Percentiles rank a stretch among this genome's conserved stretches.
Evolutionary conservation across 2,329 filamentous ascomycete species (phyloP).

Genomic region (Trichoderma semiorbis): DNA sequence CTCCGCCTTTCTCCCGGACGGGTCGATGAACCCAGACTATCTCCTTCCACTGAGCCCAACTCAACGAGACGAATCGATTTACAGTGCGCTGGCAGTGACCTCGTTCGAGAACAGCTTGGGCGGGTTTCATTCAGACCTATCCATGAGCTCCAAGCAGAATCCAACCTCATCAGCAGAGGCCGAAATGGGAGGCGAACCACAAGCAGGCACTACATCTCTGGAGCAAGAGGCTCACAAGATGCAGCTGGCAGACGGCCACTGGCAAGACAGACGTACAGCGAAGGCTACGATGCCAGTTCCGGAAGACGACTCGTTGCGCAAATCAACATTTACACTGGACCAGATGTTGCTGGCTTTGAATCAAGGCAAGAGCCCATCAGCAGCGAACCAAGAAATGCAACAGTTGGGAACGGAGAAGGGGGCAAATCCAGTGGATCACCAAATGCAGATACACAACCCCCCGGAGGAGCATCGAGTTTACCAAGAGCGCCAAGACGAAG

Average conservation of each 20-base stretch:
- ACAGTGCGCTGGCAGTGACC: constrained; percentile 24
- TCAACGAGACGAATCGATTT: constrained; percentile 21
- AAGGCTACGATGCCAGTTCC: not conserved
- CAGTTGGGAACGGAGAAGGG: not conserved
- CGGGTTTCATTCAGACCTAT: constrained; percentile 22
- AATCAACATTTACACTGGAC: constrained; percentile 25
- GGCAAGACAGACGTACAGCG: not conserved
- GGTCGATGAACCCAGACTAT: not conserved
- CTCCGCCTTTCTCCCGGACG: constrained; percentile 18
- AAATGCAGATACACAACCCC: constrained; percentile 16
- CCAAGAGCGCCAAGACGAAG: constrained; percentile 26
- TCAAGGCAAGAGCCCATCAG: not conserved
- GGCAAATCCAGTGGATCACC: not conserved
- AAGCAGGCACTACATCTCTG: constrained; percentile 13
- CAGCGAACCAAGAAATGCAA: not conserved
- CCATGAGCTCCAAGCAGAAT: constrained; percentile 29
- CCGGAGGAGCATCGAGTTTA: constrained; percentile 31
- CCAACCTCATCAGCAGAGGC: constrained; percentile 6
- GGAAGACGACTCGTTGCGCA: constrained; percentile 27
- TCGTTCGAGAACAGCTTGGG: constrained; percentile 21
- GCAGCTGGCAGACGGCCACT: not conserved
- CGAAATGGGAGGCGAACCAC: constrained; percentile 19
- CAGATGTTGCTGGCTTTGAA: not conserved
- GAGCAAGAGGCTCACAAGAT: constrained; percentile 9
- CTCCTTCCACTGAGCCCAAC: not conserved